Conservation (phyloP, 2,329 filamentous ascomycete genomes). For the Didymella pinodella region DNA sequence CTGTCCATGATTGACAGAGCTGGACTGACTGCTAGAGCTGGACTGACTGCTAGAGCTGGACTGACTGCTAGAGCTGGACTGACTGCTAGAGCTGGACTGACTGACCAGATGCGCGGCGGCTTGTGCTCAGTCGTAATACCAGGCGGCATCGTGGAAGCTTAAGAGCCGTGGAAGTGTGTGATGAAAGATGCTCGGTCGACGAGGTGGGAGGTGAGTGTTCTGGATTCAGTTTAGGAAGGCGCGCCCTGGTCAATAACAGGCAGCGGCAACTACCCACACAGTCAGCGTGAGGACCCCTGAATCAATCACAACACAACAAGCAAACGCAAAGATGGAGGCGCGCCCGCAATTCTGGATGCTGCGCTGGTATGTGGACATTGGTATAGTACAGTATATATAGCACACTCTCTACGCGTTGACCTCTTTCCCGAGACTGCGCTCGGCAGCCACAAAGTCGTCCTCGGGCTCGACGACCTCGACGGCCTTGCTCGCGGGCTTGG, state of each 20-base stretch:
- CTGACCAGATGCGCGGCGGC: not conserved
- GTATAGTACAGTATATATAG: constrained; percentile 21
- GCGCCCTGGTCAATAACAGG: too few relatives aligned
- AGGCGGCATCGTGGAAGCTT: not conserved
- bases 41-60: not conserved
- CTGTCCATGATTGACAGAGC: too few relatives aligned
- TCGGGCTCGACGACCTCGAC: constrained; percentile 15
- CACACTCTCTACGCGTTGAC: constrained; percentile 14
- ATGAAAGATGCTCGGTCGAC: too few relatives aligned
- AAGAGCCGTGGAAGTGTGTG: too few relatives aligned
- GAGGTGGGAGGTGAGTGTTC: too few relatives aligned
- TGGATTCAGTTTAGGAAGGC: not conserved
- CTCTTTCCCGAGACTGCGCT: constrained; percentile 17
- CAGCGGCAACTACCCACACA: too few relatives aligned
- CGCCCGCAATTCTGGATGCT: not conserved
- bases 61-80: too few relatives aligned
- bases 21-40: too few relatives aligned
- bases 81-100: not conserved
- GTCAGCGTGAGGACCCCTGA: too few relatives aligned
- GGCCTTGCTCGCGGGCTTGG: constrained; percentile 16
- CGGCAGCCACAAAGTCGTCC: constrained; percentile 16
- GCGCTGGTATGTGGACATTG: constrained; percentile 21
- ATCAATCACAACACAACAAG: too few relatives aligned
- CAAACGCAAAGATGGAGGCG: not conserved
- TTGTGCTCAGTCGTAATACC: not conserved